Percentiles rank a stretch among this genome's conserved stretches.
These are phyloP conservation scores for Phaeoacremonium minimum DNA, from an alignment of 2,329 filamentous ascomycete genomes.

Conservation along the genomic window DNA sequence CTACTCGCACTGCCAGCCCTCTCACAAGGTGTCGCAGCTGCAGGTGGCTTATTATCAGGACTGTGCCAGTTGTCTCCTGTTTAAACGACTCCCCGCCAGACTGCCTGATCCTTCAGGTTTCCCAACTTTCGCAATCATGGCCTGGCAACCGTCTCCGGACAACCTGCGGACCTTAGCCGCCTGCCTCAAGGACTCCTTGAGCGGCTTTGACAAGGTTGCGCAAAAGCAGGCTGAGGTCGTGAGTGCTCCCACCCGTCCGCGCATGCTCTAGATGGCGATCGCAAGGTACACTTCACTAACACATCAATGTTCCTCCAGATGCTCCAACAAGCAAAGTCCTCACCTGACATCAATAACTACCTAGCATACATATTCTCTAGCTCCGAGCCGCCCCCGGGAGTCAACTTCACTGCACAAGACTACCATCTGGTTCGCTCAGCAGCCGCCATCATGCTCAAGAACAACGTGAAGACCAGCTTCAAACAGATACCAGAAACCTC, in stretches of 20 bases:
- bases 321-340: constrained; percentile 82
- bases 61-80: too few species aligned
- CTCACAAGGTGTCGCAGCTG: too few species aligned
- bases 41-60: too few species aligned
- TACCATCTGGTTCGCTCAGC: constrained; percentile 78
- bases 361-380: constrained; percentile 86
- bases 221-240: constrained; percentile 90
- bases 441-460: constrained; percentile 93
- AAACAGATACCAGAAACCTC: constrained; percentile 71
- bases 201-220: constrained; percentile 70
- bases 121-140: too few species aligned
- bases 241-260: constrained; percentile 39
- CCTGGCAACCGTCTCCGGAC: constrained; percentile 88
- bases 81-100: too few species aligned
- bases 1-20: too few species aligned
- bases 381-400: constrained; percentile 53
- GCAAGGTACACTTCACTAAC: constrained; percentile 7
- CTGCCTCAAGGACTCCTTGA: constrained; percentile 89
- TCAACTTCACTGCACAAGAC: constrained; percentile 54
- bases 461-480: constrained; percentile 75
- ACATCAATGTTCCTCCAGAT: constrained; percentile 55
- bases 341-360: constrained; percentile 96
- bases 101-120: too few species aligned
- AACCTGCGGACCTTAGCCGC: constrained; percentile 84
- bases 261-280: too few species aligned